Conservation (phyloP, 768 basidiomycete genomes). For the Kwoniella sp. region DNA sequence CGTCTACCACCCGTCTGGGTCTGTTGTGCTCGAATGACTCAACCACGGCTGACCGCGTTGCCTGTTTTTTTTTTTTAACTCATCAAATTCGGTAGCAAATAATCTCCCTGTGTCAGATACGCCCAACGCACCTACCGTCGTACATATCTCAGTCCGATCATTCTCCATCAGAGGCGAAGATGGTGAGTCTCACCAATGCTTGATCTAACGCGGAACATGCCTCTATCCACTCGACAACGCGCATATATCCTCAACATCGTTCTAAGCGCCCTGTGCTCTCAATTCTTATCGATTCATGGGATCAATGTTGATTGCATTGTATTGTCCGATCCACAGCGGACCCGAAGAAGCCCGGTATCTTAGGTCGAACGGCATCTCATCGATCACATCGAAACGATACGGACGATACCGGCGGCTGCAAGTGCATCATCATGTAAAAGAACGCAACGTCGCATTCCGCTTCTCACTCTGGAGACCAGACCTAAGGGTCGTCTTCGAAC, state of each 20-base stretch:
- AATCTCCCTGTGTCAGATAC: constrained; percentile 38
- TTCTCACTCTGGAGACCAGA: too few species aligned
- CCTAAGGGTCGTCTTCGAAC: too few species aligned
- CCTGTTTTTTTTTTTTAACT: neutral
- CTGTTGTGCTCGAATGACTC: neutral
- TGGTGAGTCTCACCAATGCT: constrained; percentile 29
- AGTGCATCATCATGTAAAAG: constrained; percentile 52
- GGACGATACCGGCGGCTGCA: constrained; percentile 49
- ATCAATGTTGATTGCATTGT: too few species aligned
- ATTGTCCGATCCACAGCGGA: constrained; percentile 20
- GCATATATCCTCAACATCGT: too few species aligned
- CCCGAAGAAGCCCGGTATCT: constrained; percentile 34
- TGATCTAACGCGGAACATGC: neutral
- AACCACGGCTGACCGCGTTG: neutral
- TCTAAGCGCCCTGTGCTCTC: too few species aligned
- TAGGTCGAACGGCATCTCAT: constrained; percentile 13
- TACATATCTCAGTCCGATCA: constrained; percentile 52
- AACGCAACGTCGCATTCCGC: too few species aligned
- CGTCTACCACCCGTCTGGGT: too few species aligned
- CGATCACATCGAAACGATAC: constrained; percentile 25
- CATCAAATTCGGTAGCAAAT: constrained; percentile 34
- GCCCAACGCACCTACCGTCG: constrained; percentile 41
- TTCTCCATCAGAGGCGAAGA: constrained; percentile 51
- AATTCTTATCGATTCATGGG: too few species aligned
- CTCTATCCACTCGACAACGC: too few species aligned